A percentile compares a stretch with the other conserved stretches of the same genome.
Evolutionary conservation across 352 stramenopile species (phyloP).

Genomic region (Phytophthora fragariaefolia): DNA sequence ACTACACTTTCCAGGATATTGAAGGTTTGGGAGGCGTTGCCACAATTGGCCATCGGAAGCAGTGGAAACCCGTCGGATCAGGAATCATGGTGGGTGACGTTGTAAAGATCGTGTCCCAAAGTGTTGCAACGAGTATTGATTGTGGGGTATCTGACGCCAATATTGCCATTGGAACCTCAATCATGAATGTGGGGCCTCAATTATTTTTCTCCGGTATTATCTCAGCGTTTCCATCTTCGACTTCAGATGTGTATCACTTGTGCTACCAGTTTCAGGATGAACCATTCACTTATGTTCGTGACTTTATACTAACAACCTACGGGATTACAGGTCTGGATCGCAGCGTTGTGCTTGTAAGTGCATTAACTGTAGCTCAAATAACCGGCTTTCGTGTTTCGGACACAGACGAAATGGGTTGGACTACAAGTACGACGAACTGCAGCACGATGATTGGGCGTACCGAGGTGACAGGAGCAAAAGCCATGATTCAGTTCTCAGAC

Average conservation of each 20-base stretch:
- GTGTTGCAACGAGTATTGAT: constrained; percentile 50
- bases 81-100: constrained; percentile 51
- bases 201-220: constrained; percentile 52
- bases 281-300: constrained; percentile 56
- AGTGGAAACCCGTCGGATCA: constrained; percentile 56
- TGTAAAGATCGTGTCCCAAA: constrained; percentile 63
- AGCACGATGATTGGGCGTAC: constrained; percentile 37
- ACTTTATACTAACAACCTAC: constrained; percentile 52
- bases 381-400: constrained; percentile 57
- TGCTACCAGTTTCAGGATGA: constrained; percentile 82
- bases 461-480: constrained; percentile 40
- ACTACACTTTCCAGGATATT: constrained; percentile 44
- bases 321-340: constrained; percentile 54
- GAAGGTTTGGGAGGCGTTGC: constrained; percentile 41
- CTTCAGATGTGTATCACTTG: constrained; percentile 60
- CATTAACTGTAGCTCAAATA: constrained; percentile 53
- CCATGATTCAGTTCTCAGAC: constrained; percentile 37
- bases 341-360: constrained; percentile 47
- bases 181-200: constrained; percentile 45
- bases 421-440: constrained; percentile 46
- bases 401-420: constrained; percentile 63
- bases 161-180: constrained; percentile 34
- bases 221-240: constrained; percentile 41
- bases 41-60: constrained; percentile 54
- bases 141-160: constrained; percentile 53